A percentile compares a stretch with the other conserved stretches of the same genome.
These are phyloP conservation scores for Ambispora gerdemannii DNA, from an alignment of 192 early-diverging fungal species.

Conservation along the genomic window DNA sequence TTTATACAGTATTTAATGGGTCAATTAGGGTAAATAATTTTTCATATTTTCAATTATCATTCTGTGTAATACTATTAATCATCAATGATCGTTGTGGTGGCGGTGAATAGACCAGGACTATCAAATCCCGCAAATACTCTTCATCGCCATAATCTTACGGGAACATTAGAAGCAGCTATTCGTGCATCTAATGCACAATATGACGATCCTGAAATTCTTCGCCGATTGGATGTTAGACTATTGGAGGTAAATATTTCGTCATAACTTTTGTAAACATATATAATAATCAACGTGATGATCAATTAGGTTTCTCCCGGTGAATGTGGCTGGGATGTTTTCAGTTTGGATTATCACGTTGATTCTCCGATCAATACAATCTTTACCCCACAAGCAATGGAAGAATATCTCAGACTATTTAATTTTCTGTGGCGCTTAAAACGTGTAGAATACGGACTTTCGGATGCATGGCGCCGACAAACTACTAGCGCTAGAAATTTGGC, in stretches of 20 bases:
- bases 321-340: constrained; percentile 90
- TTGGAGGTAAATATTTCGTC: constrained; percentile 59
- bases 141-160: constrained; percentile 88
- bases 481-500: constrained; percentile 56
- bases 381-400: constrained; percentile 64
- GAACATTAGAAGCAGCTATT: constrained; percentile 77
- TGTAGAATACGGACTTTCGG: constrained; percentile 72
- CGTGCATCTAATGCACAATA: constrained; percentile 87
- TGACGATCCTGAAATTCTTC: constrained; percentile 72
- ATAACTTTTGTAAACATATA: too few species aligned
- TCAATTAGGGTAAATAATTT: constrained; percentile 61
- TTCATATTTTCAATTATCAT: too few species aligned
- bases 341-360: constrained; percentile 80
- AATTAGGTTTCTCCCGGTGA: constrained; percentile 58
- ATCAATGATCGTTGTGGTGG: neutral
- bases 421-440: constrained; percentile 91
- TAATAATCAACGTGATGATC: too few species aligned
- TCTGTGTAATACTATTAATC: too few species aligned
- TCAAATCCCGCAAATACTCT: constrained; percentile 69
- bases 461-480: constrained; percentile 76
- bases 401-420: constrained; percentile 78
- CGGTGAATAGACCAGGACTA: constrained; percentile 42
- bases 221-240: constrained; percentile 74
- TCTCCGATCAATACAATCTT: constrained; percentile 86
- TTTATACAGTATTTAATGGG: constrained; percentile 90